Base-by-base conservation (phyloP, 2,329 filamentous ascomycete species). In the Microsporum ferrugineum region DNA sequence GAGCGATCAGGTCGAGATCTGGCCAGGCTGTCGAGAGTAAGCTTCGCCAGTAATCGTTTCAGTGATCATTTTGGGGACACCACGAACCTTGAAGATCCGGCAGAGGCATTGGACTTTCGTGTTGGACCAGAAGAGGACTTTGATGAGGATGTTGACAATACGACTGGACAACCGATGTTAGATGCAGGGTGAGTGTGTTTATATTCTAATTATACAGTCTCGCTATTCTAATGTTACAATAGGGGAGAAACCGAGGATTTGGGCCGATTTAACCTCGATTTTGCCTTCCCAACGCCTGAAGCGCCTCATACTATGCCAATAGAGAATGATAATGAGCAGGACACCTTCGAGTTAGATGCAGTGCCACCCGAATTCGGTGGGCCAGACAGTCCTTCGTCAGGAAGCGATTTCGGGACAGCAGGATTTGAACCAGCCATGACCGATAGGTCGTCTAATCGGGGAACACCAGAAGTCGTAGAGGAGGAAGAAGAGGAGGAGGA, bases 1-100 rank as follows among this genome's bases (percentile, higher is more conserved):
- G 76, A 75, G 14, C 68, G 71, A 1, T 71, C 69, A 55, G 71
- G 74, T 43, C 69, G 72, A 39, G 73, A 76, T 38, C 70, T 67
- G 27, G 68, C 70, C 41, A 71, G 72, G 33, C 58, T 77, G 14
- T 76, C 74, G 10, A 74, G 75, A 62, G 75, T 76, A 62, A 77
- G 79, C 62, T 72, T 75, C 59, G 74, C 71, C 10, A 72, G 70
- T 57, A 68, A 71, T 27, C 69, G 76, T 23, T 68, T 80, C 56
- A 82, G 79, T 65, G 80, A 81, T 62, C 72, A 77, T 61, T 82
- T 82, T 65, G 78, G 72, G 1, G 79, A 79, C 60, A 64, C 77
- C 55, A 77, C 75, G 17, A 72, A 76, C 60, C 63, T 79, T 6
- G 78, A 79, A 59, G 75, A 76, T 10, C 76, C 72, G 0, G 76